These are phyloP conservation scores for Colletotrichum sp. DNA, from an alignment of 2,329 filamentous ascomycete species.

Conservation along the genomic window DNA sequence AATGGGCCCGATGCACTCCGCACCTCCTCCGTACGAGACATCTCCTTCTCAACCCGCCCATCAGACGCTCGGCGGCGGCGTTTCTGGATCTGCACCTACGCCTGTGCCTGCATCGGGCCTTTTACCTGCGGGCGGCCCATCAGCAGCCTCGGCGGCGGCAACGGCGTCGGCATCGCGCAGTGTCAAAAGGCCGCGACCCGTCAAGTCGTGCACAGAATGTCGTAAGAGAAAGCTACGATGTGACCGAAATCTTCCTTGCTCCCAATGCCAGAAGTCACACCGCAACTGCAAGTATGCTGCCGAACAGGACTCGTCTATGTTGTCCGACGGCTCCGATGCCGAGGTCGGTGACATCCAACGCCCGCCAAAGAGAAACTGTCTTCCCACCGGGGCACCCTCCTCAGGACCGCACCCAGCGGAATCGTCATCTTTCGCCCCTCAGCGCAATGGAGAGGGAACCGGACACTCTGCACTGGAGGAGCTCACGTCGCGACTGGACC, in stretches of 20 bases:
- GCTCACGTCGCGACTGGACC: slow-evolving; percentile 54
- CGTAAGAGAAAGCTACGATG: slow-evolving; percentile 63
- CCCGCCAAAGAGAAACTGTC: slow-evolving; percentile 43
- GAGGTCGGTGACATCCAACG: slow-evolving; percentile 37
- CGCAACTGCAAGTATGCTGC: slow-evolving; percentile 58
- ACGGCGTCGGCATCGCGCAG: slow-evolving; percentile 35
- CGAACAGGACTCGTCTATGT: slow-evolving; percentile 49
- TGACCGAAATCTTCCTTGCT: slow-evolving; percentile 60
- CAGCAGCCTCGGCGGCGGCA: background rate
- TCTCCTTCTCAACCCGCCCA: slow-evolving; percentile 12
- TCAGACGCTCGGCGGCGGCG: background rate
- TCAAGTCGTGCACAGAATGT: slow-evolving; percentile 62
- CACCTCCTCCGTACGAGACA: slow-evolving; percentile 4
- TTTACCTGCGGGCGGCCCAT: background rate
- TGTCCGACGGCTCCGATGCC: slow-evolving; percentile 54
- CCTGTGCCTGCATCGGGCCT: background rate
- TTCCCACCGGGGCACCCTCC: background rate
- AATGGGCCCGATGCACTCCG: background rate
- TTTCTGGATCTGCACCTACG: background rate
- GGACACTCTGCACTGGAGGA: slow-evolving; percentile 48
- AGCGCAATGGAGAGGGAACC: slow-evolving; percentile 33
- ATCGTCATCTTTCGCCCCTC: background rate
- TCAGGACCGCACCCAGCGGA: background rate
- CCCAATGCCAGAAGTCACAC: slow-evolving; percentile 63
- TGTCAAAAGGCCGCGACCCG: slow-evolving; percentile 58